Base-by-base conservation (phyloP, 768 basidiomycete genomes). In the Lactarius hengduanensis region DNA sequence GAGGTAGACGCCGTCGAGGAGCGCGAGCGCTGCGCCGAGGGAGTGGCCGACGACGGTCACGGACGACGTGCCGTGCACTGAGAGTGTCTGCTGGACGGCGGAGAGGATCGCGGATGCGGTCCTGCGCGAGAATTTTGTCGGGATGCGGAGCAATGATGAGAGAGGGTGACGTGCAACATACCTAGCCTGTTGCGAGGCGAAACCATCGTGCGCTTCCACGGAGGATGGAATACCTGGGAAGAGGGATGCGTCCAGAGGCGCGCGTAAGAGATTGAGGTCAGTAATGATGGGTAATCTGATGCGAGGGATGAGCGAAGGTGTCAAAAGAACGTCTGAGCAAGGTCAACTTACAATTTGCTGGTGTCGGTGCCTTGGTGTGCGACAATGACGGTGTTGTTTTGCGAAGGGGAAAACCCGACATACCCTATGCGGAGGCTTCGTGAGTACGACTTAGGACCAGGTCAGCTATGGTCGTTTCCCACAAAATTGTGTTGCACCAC, bases 351-450 rank as follows among this genome's bases (percentile, higher is more conserved):
- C 78, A 79, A 43, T 59, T 76, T 22, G 8, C 20, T 54, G 18
- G 76, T 69, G 43, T 80, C 69, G 5, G 79, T 80, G 11, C 78
- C 79, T 62, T 79, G 77, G 69, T 80, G 77, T 8, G 75, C 71
- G 4, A 79, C 78, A 40, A 79, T 73, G 55, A 78, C 75, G 0
- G 70, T 74, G n/a, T 72, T 59, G n/a, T 72, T 58, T 30, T 80
- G 71, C 0, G 67, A 72, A 0, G 82, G 78, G 63, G 81, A 81
- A 65, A 77, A 84, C n/a, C 84, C 84, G 34, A 85, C 84, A 63
- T 75, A 84, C 83, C 82, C 84, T 84, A 47, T 26, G 32, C 7
- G 41, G 18, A 16, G 22, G 38, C 11, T 38, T 13, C 20, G 32
- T 45, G 26, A 63, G 53, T 22, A 22, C 38, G 15, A 32, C 26